Percentiles rank a stretch among this genome's conserved stretches.
Conservation (phyloP, 192 early-diverging fungal species). For the Umbelopsis ramanniana region DNA sequence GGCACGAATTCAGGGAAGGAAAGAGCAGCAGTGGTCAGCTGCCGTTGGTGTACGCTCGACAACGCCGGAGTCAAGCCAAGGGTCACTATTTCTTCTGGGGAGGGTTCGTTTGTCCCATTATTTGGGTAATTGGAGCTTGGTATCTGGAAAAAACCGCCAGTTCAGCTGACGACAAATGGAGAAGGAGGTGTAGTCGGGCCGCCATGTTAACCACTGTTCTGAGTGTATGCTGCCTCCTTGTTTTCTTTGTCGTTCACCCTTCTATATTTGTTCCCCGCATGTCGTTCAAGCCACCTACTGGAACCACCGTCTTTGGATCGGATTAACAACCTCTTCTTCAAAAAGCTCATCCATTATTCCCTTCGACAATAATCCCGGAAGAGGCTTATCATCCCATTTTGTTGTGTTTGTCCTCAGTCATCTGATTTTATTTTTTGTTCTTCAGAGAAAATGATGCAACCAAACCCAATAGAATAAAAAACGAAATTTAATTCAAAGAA, state of each 20-base stretch:
- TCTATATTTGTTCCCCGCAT: constrained; percentile 4
- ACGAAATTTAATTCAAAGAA: too few relatives aligned
- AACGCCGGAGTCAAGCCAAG: neutral
- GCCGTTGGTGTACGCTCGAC: neutral
- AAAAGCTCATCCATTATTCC: neutral
- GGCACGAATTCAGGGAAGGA: neutral
- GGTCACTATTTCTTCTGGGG: constrained; percentile 4
- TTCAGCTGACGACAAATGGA: neutral
- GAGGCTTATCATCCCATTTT: neutral
- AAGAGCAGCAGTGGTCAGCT: neutral
- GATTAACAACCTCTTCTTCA: neutral
- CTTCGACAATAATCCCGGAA: neutral
- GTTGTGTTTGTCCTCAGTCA: neutral
- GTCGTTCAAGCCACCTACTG: neutral
- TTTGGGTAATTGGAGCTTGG: constrained; percentile 2
- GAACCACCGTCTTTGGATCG: neutral
- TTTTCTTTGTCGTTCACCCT: neutral
- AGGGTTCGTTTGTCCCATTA: neutral
- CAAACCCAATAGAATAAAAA: neutral
- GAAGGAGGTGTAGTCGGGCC: neutral
- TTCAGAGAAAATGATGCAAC: neutral
- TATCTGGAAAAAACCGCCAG: neutral
- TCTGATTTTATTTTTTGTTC: constrained; percentile 6
- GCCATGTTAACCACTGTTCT: neutral
- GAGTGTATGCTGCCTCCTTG: neutral